Evolutionary conservation across 208 protist genomes (phyloP), one percentile per base, ranked within the genome.

Genomic region (Angomonas ambiguus): DNA sequence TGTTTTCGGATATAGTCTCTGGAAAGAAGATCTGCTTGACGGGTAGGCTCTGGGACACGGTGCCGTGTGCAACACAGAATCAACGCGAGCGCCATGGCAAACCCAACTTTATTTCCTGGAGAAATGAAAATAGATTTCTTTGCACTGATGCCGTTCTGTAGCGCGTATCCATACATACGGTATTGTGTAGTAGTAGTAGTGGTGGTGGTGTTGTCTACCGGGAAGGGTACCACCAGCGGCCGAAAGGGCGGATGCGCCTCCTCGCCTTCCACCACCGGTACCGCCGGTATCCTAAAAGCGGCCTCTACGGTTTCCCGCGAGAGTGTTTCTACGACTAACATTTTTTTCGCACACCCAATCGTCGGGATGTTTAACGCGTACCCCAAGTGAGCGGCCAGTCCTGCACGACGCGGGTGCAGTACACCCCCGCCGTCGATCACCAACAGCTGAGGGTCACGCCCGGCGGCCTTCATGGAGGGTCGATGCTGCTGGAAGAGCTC

Each of bases 391-490:
- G 80, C 95, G 6, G 97, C 97, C 1, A 97, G 69, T 2, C 97
- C 97, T 57, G 95, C 96, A 8, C 92, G 83, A 8, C 93, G 66
- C 30, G 82, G 92, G 56, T 99, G 97, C 32, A 98, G 84, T 1
- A 97, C 79, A 1, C 97, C 97, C 63, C 98, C 98, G 13, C 97
- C 97, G 66, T 99, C 97, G 4, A 99, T 82, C 0, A 99, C 41
- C 22, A 98, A 65, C 10, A 98, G 61, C 51, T 98, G 89, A 25
- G 88, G 89, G 61, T 76, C 67, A 57, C 42, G 70, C 35, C 41
- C 45, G 25, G 24, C 67, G 6, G 64, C 76, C 27, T 45, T 33
- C 5, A 93, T 34, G 35, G 78, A 75, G 1, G 22, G 35, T 16
- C 42, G 28, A 42, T 66, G 61, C 4, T 51, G 55, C 13, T 76